Base-by-base conservation (phyloP, 805 yeast species). In the Zygosaccharomyces lentus region DNA sequence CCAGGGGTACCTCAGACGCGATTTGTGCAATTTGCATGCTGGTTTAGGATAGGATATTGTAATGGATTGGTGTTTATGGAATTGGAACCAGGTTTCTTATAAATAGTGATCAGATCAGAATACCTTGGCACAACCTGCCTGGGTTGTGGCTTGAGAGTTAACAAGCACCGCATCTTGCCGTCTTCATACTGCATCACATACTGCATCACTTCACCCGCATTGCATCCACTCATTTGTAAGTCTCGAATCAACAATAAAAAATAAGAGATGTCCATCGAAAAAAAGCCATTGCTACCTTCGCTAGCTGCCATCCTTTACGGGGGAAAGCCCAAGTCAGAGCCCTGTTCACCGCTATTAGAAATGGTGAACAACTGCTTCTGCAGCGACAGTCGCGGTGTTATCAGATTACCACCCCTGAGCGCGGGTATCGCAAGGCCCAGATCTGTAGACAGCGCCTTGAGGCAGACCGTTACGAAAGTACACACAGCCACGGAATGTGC, bases 321-420 rank as follows among this genome's bases (percentile, higher is more conserved):
- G 9, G 51, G 46, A 4, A 45, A 50, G 23, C 38, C 52, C 4
- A 34, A 16, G 12, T 49, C 57, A 2, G 57, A 51, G 21, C 52
- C 58, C 13, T 42, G 50, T 25, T 54, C 61, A 2, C 63, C 65
- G 34, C 44, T 54, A 10, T 43, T 57, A 24, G 54, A 51, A 4
- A 38, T 50, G 4, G 41, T 46, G 10, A 52, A 50, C 35, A 42
- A 46, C 9, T 52, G 41, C n/a, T 61, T 62, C 49, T 53, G 49
- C 32, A 53, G 52, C 43, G 62, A 59, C 43, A 50, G 45, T 10
- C 48, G 52, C 4, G 67, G 68, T 5, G 43, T 57, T 5, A 62
- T 64, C 31, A 58, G 54, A 35, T 47, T 64, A 23, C 68, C 68
- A 15, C 68, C 68, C 1, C 36, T 64, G 21, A 32, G 47, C 21